Base-by-base conservation (phyloP, 2,329 filamentous ascomycete species). In the Alternaria solani region DNA sequence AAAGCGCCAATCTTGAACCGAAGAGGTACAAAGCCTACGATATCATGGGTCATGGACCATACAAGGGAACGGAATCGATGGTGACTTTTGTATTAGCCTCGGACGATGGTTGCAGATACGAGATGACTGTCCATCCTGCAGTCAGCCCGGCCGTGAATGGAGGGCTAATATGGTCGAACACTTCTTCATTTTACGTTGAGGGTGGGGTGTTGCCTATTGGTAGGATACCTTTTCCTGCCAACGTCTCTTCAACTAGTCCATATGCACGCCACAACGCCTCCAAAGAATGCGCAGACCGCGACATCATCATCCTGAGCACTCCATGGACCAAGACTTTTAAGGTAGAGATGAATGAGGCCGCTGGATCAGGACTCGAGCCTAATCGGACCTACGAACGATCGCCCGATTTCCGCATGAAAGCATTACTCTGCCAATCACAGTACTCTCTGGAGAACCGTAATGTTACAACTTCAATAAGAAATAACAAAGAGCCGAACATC, bases 301-400 rank as follows among this genome's bases (percentile, higher is more conserved):
- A 70, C 20, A 66, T 66, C 6, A 67, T 69, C n/a, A 32, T 67
- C 7, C n/a, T 57, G 12, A 66, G 36, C 49, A 69, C 64, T 20
- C 61, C 68, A 6, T 70, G 64, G 62, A 66, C 68, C n/a, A 23
- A 41, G 4, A 41, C 55, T 7, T 5, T 61, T 11, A 8, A 32
- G 9, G 9, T 32, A 12, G 30, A 32, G 30, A 32, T 32, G 30
- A 32, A 11, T 4, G 30, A 4, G 2, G 30, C 30, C 30, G 30
- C 30, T 9, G 30, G 30, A 12, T 11, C 7, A 11, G 30, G 30
- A 32, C 30, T 32, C 30, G 30, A 32, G 30, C 30, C 9, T 8
- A 32, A 32, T 32, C 30, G 7, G n/a, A 65, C 67, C 16, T 70
- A 64, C 42, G 26, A 51, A 25, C 58, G 57, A 7, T 65, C 62